Evolutionary conservation across 1,284 basidiomycete genomes (phyloP).

Genomic region (Spongiforma sp.): DNA sequence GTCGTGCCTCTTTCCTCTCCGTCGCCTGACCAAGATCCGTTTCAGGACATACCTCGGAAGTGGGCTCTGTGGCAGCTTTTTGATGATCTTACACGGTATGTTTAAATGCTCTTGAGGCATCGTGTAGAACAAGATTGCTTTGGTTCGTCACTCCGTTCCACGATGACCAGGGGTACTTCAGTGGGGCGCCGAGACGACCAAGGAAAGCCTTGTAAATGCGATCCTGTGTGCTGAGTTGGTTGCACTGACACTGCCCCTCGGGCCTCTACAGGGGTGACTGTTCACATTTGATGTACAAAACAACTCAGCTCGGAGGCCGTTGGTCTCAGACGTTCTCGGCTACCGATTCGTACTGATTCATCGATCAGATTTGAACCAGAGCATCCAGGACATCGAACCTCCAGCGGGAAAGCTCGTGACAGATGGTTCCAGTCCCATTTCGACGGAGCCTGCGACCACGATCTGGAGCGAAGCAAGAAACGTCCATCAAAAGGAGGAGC

Average conservation of each 20-base stretch:
- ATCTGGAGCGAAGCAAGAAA: conserved; percentile 39
- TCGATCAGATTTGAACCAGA: conserved; percentile 40
- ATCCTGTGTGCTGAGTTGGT: neutral
- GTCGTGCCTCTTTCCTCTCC: too few relatives aligned
- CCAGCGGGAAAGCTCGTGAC: conserved; percentile 41
- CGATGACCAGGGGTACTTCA: conserved; percentile 22
- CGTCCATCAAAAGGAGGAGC: conserved; percentile 14
- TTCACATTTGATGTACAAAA: conserved; percentile 38
- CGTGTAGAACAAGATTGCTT: too few relatives aligned
- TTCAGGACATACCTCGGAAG: too few relatives aligned
- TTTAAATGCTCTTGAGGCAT: too few relatives aligned
- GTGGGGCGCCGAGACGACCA: conserved; percentile 37
- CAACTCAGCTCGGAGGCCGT: conserved; percentile 55
- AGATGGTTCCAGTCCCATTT: conserved; percentile 54
- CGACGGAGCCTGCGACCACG: conserved; percentile 35
- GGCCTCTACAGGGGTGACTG: conserved; percentile 41
- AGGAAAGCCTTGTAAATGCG: conserved; percentile 38
- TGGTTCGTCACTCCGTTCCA: conserved; percentile 61
- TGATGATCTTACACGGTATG: too few relatives aligned
- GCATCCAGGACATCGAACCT: conserved; percentile 36
- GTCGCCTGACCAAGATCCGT: too few relatives aligned
- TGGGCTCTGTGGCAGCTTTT: too few relatives aligned
- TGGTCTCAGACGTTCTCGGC: conserved; percentile 59
- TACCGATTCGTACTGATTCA: conserved; percentile 50
- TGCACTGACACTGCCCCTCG: conserved; percentile 1